Evolutionary conservation across 2,329 filamentous ascomycete genomes (phyloP), one percentile per base, ranked within the genome.

Genomic region (Aspergillus arachidicola): DNA sequence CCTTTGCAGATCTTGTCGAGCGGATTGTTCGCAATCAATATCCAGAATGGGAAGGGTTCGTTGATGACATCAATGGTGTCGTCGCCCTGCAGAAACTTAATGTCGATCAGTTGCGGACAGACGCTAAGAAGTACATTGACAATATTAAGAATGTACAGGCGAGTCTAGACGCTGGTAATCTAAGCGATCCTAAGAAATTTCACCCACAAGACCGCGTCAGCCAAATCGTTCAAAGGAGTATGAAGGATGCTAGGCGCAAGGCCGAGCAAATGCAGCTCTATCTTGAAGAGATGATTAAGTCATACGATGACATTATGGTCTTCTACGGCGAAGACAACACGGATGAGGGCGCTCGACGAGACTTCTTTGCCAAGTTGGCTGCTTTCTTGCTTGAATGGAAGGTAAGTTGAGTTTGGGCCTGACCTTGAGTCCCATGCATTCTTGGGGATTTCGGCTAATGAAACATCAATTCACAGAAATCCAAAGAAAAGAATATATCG

Each of bases 141-240:
- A 98, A 96, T 76, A 91, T 99, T 80, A 91, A 91, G 77, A 97
- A 97, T 74, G 89, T 98, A 34, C 95, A 99, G 78, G 88, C 87
- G 79, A 96, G 93, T 28, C 86, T 99, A 57, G 95, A 99, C 79
- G 91, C 89, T 38, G 95, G 95, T 71, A 98, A 97, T 76, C 83
- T 99, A 67, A 97, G 93, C 75, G 95, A 99, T 75, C 91, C 94
- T 51, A 97, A 95, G 84, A 96, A 94, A 73, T 99, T 99, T 84
- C 95, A 99, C 75, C 94, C 95, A 21, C 92, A 98, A 79, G 95
- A 99, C 78, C 92, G 95, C 64, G 94, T 98, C 50, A 91, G 90
- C 66, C 92, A 96, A 79, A 86, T 98, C 38, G 94, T 97, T 60
- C 93, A 97, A 79, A 86, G 94, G 58, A 90, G 87, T 68, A 98